Base-by-base conservation (phyloP, 495 filamentous ascomycete genomes). In the Thermochaetoides thermophila region DNA sequence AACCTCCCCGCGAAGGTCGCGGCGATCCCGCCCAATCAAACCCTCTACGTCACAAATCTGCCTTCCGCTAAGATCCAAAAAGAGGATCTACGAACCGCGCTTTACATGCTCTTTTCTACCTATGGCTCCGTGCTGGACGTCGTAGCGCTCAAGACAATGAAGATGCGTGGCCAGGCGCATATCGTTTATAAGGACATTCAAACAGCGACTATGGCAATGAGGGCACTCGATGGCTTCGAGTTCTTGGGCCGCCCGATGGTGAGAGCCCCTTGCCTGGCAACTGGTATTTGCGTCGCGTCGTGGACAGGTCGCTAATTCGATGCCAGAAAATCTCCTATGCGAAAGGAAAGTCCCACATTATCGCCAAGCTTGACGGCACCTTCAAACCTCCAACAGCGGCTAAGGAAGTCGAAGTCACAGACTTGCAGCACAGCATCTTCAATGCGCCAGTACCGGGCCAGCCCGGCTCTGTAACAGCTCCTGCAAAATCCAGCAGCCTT, bases 101-200 rank as follows among this genome's bases (percentile, higher is more conserved):
- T 99, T 6, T 96, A 96, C 59, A 82, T 80, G 44, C 73, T 96
- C 11, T 99, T 96, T 49, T 78, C 81, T 8, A 93, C 84, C 18
- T 87, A 95, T 52, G 91, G 91, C 14, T 74, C 82, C 7, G 81
- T 99, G 10, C 71, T 99, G 30, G 89, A 96, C 49, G 76, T 99
- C n/a, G 80, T 92, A 20, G 79, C 82, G 20, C 64, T 94, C 46
- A 85, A 82, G 57, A 89, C 81, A 0, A 63, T 62, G 46, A 85
- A 84, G 58, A 86, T 93, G 79, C 80, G 91, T 22, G 89, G 89
- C 2, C 89, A 96, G 54, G 91, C 89, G 32, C 86, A 95, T 49
- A 64, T 99, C 29, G 81, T 86, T 3, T 95, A 83, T 54, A 73
- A 80, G 38, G 89, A 99, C 50, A 61, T 86, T 9, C 77, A 87